These are phyloP conservation scores for Barbatosphaeria neglecta DNA, from an alignment of 495 filamentous ascomycete genomes.

Conservation along the genomic window DNA sequence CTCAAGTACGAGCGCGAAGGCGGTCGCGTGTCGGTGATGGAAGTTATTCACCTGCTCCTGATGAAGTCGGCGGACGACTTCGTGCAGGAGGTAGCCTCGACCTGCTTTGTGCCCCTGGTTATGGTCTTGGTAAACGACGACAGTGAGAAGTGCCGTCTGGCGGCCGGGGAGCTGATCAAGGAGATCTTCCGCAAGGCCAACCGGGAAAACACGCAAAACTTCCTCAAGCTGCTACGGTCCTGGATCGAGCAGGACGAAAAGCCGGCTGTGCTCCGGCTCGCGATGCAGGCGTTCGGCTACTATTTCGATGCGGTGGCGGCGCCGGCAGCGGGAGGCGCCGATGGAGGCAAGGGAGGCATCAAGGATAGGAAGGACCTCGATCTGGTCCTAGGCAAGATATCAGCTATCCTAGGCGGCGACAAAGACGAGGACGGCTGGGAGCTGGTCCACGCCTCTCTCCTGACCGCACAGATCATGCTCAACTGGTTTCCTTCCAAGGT, in stretches of 20 bases:
- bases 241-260: conserved; percentile 70
- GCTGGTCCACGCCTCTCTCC: conserved; percentile 63
- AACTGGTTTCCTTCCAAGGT: conserved; percentile 50
- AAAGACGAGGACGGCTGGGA: conserved; percentile 55
- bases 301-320: conserved; percentile 62
- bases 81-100: conserved; percentile 66
- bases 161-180: conserved; percentile 69
- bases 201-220: conserved; percentile 53
- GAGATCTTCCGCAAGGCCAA: conserved; percentile 71
- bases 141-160: conserved; percentile 69
- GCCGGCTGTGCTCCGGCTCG: conserved; percentile 53
- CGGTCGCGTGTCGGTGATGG: conserved; percentile 82
- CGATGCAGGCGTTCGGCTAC: conserved; percentile 67
- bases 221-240: conserved; percentile 54
- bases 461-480: conserved; percentile 54
- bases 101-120: conserved; percentile 77
- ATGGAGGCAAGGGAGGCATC: conserved; percentile 12
- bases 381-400: conserved; percentile 29
- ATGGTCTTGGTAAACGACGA: conserved; percentile 83
- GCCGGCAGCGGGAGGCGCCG: too few species aligned
- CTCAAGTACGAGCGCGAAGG: conserved; percentile 80
- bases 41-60: conserved; percentile 71
- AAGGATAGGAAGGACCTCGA: conserved; percentile 52
- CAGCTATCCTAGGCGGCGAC: conserved; percentile 35
- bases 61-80: conserved; percentile 71